phyloP scores from a whole-genome alignment of 2,329 filamentous ascomycete species.

The Hypoxylon sp. region DNA sequence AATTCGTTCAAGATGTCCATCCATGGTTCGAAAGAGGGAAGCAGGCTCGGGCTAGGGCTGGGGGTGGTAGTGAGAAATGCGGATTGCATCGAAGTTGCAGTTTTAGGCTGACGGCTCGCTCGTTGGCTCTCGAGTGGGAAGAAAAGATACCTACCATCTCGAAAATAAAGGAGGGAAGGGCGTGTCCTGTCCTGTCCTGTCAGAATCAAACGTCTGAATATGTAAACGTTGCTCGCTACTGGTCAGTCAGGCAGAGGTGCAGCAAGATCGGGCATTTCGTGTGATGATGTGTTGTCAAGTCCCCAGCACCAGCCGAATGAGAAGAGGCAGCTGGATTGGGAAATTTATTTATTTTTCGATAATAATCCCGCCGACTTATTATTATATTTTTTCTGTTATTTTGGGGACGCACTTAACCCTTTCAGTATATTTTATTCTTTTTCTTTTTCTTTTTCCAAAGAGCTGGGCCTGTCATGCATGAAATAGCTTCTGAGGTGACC shows the following conservation, averaged over 20 bases:
- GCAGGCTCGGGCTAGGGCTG: slow-evolving; percentile 19
- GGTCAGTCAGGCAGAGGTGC: slow-evolving; percentile 58
- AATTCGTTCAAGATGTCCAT: slow-evolving; percentile 30
- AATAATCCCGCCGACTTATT: slow-evolving; percentile 1
- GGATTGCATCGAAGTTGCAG: slow-evolving; percentile 35
- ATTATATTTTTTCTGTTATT: slow-evolving; percentile 13
- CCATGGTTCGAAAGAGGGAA: slow-evolving; percentile 29
- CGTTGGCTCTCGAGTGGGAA: slow-evolving; percentile 28
- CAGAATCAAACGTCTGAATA: slow-evolving; percentile 41
- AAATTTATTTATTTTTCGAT: slow-evolving; percentile 18
- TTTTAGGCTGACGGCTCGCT: slow-evolving; percentile 37
- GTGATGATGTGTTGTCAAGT: slow-evolving; percentile 62
- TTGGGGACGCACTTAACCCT: slow-evolving; percentile 22
- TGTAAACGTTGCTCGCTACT: slow-evolving; percentile 41
- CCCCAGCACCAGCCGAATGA: slow-evolving; percentile 39
- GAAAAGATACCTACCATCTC: neutral
- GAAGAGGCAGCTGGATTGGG: slow-evolving; percentile 29
- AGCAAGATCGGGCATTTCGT: slow-evolving; percentile 54
- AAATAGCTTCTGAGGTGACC: slow-evolving; percentile 29
- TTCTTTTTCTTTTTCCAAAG: slow-evolving; percentile 10
- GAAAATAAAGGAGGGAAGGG: slow-evolving; percentile 20
- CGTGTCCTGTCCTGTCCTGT: slow-evolving; percentile 36
- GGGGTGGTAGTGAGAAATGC: slow-evolving; percentile 27
- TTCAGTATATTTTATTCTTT: slow-evolving; percentile 17
- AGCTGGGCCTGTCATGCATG: slow-evolving; percentile 30